A percentile compares a stretch with the other conserved stretches of the same genome.
Conservation (phyloP, 1,139 yeast genomes). For the Kazachstania sp. region DNA sequence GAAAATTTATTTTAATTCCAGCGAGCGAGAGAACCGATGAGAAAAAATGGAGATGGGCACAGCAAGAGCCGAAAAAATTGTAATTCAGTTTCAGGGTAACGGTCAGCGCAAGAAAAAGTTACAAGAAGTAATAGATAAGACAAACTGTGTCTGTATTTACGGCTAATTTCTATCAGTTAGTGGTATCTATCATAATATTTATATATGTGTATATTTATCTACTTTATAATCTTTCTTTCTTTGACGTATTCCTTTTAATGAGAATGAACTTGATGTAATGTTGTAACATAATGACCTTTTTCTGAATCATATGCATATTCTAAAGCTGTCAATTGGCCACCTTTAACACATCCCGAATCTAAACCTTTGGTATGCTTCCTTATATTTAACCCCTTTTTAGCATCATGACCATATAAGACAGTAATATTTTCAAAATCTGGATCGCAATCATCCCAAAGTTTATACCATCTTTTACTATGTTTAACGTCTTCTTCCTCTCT, state of each 20-base stretch:
- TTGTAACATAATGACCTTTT: slow-evolving; percentile 7
- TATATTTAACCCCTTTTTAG: slow-evolving; percentile 62
- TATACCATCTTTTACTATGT: slow-evolving; percentile 22
- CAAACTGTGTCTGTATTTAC: too few relatives aligned
- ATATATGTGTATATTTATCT: background rate
- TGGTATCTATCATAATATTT: background rate
- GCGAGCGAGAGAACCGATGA: too few relatives aligned
- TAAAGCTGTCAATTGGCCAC: slow-evolving; percentile 60
- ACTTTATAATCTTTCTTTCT: background rate
- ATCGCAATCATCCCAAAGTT: slow-evolving; percentile 21
- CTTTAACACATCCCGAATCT: slow-evolving; percentile 76
- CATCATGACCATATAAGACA: slow-evolving; percentile 90
- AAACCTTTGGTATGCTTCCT: slow-evolving; percentile 65
- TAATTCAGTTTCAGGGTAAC: too few relatives aligned
- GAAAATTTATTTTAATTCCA: too few relatives aligned
- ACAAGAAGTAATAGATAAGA: too few relatives aligned
- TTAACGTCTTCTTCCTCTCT: slow-evolving; percentile 13
- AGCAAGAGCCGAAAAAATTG: too few relatives aligned
- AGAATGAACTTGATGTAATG: slow-evolving; percentile 11
- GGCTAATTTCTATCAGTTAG: too few relatives aligned
- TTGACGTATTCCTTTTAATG: background rate
- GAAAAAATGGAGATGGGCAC: too few relatives aligned
- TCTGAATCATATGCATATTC: slow-evolving; percentile 10
- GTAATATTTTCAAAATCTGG: slow-evolving; percentile 41
- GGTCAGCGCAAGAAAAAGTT: too few relatives aligned